These are phyloP conservation scores for Heteromeles arbutifolia DNA, from an alignment of 306 rosid species.

Conservation along the genomic window DNA sequence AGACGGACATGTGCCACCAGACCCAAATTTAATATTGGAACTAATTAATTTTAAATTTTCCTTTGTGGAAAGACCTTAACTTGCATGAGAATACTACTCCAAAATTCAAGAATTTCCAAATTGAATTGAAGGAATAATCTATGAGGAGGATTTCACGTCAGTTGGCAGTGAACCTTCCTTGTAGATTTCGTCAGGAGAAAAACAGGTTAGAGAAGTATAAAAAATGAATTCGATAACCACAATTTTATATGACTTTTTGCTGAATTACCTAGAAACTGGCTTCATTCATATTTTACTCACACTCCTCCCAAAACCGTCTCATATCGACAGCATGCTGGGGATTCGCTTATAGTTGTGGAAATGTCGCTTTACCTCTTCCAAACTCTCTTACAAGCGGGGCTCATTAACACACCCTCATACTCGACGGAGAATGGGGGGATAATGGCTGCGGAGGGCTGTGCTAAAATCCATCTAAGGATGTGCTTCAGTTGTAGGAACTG, in stretches of 20 bases:
- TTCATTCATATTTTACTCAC: neutral
- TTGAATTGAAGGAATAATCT: neutral
- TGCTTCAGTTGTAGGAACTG: neutral
- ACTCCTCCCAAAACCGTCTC: too few relatives aligned
- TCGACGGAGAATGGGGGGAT: too few relatives aligned
- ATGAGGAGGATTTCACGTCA: neutral
- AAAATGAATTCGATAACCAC: neutral
- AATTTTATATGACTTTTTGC: neutral
- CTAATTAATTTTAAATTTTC: neutral
- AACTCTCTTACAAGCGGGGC: too few relatives aligned
- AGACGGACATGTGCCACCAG: too few relatives aligned
- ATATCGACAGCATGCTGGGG: too few relatives aligned
- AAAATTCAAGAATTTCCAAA: neutral
- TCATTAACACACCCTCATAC: too few relatives aligned
- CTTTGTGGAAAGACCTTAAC: neutral
- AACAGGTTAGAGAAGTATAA: neutral
- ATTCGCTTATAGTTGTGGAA: too few relatives aligned
- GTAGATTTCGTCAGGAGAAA: neutral
- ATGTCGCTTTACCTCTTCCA: too few relatives aligned
- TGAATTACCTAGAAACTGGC: neutral
- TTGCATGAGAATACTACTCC: neutral
- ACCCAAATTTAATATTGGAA: neutral
- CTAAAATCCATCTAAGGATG: too few relatives aligned
- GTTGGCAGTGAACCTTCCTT: neutral
- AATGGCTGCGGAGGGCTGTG: too few relatives aligned